A percentile compares a stretch with the other conserved stretches of the same genome.
Conservation (phyloP, 208 protist genomes). For the Phytomonas sp. region DNA sequence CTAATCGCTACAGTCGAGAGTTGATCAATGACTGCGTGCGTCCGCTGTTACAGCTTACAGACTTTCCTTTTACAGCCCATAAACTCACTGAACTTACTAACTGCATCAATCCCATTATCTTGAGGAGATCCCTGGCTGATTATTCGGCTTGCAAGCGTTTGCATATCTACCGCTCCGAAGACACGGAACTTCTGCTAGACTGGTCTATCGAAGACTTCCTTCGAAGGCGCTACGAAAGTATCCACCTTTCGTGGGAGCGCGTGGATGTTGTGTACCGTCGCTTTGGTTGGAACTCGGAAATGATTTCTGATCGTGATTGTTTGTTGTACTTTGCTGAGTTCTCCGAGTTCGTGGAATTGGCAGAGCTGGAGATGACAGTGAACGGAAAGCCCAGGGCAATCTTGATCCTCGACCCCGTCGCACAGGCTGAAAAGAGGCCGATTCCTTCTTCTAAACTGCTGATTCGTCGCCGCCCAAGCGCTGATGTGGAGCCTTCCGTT, state of each 20-base stretch:
- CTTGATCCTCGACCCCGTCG: conserved; percentile 54
- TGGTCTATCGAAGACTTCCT: conserved; percentile 87
- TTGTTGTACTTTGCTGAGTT: conserved; percentile 81
- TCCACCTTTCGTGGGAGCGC: conserved; percentile 87
- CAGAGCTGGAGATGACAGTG: conserved; percentile 45
- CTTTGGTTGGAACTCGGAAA: conserved; percentile 68
- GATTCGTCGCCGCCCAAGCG: conserved; percentile 47
- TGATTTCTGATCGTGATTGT: conserved; percentile 68
- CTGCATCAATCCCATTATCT: conserved; percentile 46
- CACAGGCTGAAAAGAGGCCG: conserved; percentile 27
- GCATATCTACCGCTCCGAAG: conserved; percentile 70
- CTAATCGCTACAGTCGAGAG: conserved; percentile 56
- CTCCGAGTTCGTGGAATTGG: conserved; percentile 68
- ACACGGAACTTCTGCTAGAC: conserved; percentile 77
- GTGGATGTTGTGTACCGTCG: conserved; percentile 72
- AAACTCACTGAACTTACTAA: conserved; percentile 54
- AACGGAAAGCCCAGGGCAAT: conserved; percentile 27
- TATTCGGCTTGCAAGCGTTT: conserved; percentile 41
- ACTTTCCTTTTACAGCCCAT: conserved; percentile 70
- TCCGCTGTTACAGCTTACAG: conserved; percentile 77
- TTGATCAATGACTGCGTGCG: conserved; percentile 73
- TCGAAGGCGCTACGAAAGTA: conserved; percentile 85
- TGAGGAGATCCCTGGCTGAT: conserved; percentile 62
- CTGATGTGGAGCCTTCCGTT: conserved; percentile 73
- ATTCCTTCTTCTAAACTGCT: conserved; percentile 64